Evolutionary conservation across 176 grass and related monocot species (phyloP), one percentile per base, ranked within the genome.

Genomic region (Otatea glauca): DNA sequence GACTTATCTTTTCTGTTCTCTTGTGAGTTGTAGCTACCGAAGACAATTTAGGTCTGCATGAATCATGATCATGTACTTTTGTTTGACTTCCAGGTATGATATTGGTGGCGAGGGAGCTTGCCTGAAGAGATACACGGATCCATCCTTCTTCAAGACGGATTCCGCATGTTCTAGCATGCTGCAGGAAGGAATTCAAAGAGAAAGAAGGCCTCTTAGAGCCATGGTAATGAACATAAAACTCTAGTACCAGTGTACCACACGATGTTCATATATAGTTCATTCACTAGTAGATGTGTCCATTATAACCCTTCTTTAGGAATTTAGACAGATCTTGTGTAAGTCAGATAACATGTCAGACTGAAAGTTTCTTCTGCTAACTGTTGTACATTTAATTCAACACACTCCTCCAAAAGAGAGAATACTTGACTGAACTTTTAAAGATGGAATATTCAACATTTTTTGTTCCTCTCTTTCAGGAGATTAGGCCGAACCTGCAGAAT

Each of bases 41-140:
- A 63, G 20, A 41, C 4, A 62, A 25, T 76, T 48, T 47, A 65
- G 64, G 25, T 76, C 35, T 70, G 51, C 21, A 68, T 88, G 67
- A 12, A 59, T 63, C 34, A 59, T 91, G 75, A 51, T 41, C 15
- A 74, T 70, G 39, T 41, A 72, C 56, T 37, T 69, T 69, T 65
- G 21, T 66, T 89, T 63, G 14, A 79, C 23, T 55, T 74, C 21
- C 85, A 99, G 96, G 86, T 99, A 94, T 82, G 96, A 99, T 76
- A 87, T 88, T 7, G 83, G 88, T 4, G 96, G 96, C 5, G 81
- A 80, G 65, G 93, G 96, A 87, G 86, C 91, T 17, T 99, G 96
- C 70, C 82, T 99, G 84, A 99, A 96, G 88, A 92, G 96, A 89
- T 95, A 96, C 74, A 83, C 91, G 3, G 88, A 99, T 78, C 91